These are phyloP conservation scores for Eutrema heterophyllum DNA, from an alignment of 345 rosid species.

Conservation along the genomic window DNA sequence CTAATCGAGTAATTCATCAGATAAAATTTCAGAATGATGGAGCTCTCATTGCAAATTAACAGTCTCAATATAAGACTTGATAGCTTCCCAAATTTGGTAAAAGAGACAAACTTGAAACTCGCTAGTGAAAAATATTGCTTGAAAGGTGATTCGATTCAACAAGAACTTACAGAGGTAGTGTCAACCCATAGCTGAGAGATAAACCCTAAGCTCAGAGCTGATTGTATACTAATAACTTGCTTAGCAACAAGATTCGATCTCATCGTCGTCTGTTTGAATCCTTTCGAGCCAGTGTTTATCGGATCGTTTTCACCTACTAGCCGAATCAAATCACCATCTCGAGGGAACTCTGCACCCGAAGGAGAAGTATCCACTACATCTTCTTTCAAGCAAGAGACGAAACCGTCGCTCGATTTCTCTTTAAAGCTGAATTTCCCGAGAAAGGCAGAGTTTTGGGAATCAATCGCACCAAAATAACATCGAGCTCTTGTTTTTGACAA, in stretches of 20 bases:
- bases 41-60: neutral
- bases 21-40: neutral
- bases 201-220: constrained; percentile 77
- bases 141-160: neutral
- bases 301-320: neutral
- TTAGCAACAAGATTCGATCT: constrained; percentile 75
- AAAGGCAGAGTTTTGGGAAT: neutral
- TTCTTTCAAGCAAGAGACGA: constrained; percentile 15
- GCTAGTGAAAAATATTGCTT: neutral
- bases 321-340: constrained; percentile 29
- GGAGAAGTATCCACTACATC: constrained; percentile 10
- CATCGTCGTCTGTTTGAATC: constrained; percentile 42
- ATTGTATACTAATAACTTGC: constrained; percentile 70
- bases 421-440: constrained; percentile 35
- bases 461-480: neutral
- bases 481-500: neutral
- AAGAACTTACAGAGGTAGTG: constrained; percentile 47
- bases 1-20: no score
- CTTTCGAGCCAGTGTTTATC: constrained; percentile 22
- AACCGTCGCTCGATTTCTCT: constrained; percentile 19
- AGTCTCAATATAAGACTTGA: neutral
- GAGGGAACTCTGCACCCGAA: neutral
- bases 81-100: no score
- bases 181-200: constrained; percentile 90
- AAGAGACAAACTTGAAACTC: neutral